Evolutionary conservation across 2,329 filamentous ascomycete genomes (phyloP).

Genomic region (Botrytis tulipae): DNA sequence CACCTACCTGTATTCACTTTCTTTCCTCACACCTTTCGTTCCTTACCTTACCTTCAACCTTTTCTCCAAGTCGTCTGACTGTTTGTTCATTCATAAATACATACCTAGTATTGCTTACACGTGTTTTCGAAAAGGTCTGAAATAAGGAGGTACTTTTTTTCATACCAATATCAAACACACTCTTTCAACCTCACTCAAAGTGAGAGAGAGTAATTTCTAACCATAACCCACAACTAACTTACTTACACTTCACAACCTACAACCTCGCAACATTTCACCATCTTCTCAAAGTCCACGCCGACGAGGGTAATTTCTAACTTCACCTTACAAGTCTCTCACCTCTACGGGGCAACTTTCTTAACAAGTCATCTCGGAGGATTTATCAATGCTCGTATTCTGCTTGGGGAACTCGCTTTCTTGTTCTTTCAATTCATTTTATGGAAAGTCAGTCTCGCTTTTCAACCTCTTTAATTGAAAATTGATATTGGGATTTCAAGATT

Average conservation of each 20-base stretch:
- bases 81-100: neutral
- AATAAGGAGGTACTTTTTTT: neutral
- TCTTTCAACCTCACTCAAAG: neutral
- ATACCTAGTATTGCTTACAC: neutral
- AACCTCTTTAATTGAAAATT: neutral
- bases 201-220: neutral
- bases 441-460: neutral
- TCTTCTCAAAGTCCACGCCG: neutral
- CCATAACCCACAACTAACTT: neutral
- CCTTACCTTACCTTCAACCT: neutral
- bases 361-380: neutral
- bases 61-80: neutral
- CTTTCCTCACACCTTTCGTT: neutral
- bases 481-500: neutral
- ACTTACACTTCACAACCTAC: neutral
- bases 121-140: neutral
- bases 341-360: neutral
- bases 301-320: neutral
- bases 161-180: neutral
- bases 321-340: neutral
- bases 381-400: neutral
- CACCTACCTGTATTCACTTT: neutral
- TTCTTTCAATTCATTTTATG: neutral
- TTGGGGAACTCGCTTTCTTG: neutral
- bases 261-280: neutral